Evolutionary conservation across 805 yeast genomes (phyloP).

Genomic region (Ogataea thermomethanolica): DNA sequence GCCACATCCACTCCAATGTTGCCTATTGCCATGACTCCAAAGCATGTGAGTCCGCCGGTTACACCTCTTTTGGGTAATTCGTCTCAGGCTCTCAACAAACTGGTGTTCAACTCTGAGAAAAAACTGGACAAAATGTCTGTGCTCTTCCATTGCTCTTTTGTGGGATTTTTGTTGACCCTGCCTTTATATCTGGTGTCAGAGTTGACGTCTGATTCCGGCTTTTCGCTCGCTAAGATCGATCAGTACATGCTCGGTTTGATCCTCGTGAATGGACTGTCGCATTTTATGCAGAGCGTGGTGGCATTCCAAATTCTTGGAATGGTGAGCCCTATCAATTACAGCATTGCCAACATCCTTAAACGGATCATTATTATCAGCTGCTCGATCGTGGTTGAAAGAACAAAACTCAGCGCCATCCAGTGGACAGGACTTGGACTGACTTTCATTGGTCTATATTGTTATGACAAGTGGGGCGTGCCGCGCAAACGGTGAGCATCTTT

Average conservation of each 20-base stretch:
- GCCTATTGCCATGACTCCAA: conserved; percentile 32
- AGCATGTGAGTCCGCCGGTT: conserved; percentile 24
- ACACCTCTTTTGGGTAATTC: conserved; percentile 27
- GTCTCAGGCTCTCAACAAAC: conserved; percentile 21
- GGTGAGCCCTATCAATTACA: conserved; percentile 72
- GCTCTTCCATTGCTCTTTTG: conserved; percentile 63
- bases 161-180: conserved; percentile 64
- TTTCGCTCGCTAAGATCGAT: conserved; percentile 31
- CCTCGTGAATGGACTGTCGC: conserved; percentile 61
- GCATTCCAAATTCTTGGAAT: conserved; percentile 75
- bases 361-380: conserved; percentile 67
- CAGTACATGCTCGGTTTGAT: conserved; percentile 36
- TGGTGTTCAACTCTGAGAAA: conserved; percentile 26
- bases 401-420: conserved; percentile 37
- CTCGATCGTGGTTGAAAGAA: conserved; percentile 63
- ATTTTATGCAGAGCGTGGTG: conserved; percentile 66
- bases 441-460: conserved; percentile 60
- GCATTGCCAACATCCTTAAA: conserved; percentile 74
- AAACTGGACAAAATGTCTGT: conserved; percentile 71
- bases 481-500: conserved; percentile 15
- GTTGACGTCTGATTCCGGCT: conserved; percentile 31
- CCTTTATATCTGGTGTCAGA: conserved; percentile 66
- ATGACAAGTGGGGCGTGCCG: conserved; percentile 63
- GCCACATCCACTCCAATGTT: conserved; percentile 35
- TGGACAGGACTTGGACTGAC: conserved; percentile 54